phyloP scores from a whole-genome alignment of 176 grass and related monocot species.

The Ensete glaucum region DNA sequence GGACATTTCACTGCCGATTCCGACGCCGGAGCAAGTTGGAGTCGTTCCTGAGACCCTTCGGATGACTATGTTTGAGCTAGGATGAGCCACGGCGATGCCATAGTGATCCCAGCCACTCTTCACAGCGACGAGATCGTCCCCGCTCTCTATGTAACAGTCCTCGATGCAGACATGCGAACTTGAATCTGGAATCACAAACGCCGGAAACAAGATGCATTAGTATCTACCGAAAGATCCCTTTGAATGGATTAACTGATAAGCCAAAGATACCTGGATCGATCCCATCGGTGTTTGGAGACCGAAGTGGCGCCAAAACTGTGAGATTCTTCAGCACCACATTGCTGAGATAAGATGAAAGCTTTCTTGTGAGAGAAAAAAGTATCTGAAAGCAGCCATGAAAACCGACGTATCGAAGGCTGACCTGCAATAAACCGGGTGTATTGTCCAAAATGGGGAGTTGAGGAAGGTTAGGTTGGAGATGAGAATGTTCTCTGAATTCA shows the following conservation, averaged over 20 bases:
- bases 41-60: slow-evolving; percentile 79
- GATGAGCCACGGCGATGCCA: slow-evolving; percentile 48
- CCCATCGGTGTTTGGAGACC: slow-evolving; percentile 89
- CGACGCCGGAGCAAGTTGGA: slow-evolving; percentile 78
- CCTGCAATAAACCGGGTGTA: slow-evolving; percentile 96
- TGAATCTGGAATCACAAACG: slow-evolving; percentile 51
- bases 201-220: background rate
- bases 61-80: slow-evolving; percentile 59
- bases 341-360: slow-evolving; percentile 26
- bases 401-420: slow-evolving; percentile 3
- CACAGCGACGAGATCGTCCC: slow-evolving; percentile 77
- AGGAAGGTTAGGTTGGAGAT: slow-evolving; percentile 62
- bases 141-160: slow-evolving; percentile 79
- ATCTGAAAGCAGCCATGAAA: background rate
- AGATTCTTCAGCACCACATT: slow-evolving; percentile 77
- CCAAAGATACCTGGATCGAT: slow-evolving; percentile 69
- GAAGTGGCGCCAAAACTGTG: slow-evolving; percentile 64
- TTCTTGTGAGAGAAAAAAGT: background rate
- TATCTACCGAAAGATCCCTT: too few species aligned
- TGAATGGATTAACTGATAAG: too few species aligned
- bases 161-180: slow-evolving; percentile 80
- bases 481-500: slow-evolving; percentile 58
- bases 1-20: slow-evolving; percentile 89
- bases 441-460: slow-evolving; percentile 97
- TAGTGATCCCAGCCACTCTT: slow-evolving; percentile 98